Percentiles rank a stretch among this genome's conserved stretches.
Evolutionary conservation across 768 basidiomycete species (phyloP).

Genomic region (Tremella mesenterica): DNA sequence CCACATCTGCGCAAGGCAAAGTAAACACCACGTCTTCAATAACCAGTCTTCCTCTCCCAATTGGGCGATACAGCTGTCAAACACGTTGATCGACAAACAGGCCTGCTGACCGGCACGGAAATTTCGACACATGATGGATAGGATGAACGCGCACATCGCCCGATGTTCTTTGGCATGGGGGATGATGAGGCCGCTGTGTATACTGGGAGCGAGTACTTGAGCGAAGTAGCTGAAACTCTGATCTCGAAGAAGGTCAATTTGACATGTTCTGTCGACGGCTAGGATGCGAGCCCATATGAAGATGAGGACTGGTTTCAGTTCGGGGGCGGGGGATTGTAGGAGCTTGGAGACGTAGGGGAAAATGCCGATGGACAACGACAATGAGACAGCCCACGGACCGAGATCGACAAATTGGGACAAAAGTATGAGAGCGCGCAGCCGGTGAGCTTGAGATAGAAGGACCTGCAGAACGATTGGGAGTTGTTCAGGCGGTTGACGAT

Average conservation of each 20-base stretch:
- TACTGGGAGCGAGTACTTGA: constrained; percentile 45
- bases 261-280: constrained; percentile 88
- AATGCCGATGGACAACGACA: constrained; percentile 91
- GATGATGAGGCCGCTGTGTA: constrained; percentile 54
- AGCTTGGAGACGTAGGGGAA: constrained; percentile 98
- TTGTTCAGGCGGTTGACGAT: constrained; percentile 89
- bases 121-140: constrained; percentile 80
- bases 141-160: constrained; percentile 97
- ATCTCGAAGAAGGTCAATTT: constrained; percentile 75
- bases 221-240: constrained; percentile 50
- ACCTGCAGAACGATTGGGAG: constrained; percentile 97
- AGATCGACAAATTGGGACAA: constrained; percentile 96
- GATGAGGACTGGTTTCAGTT: constrained; percentile 92
- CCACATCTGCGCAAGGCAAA: constrained; percentile 95
- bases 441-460: constrained; percentile 88
- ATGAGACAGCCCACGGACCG: constrained; percentile 96
- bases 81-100: constrained; percentile 62
- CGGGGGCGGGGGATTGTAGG: constrained; percentile 85
- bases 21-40: constrained; percentile 82
- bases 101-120: constrained; percentile 78
- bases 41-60: constrained; percentile 85
- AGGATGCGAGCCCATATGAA: constrained; percentile 99
- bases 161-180: constrained; percentile 92
- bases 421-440: constrained; percentile 86
- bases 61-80: constrained; percentile 75